Conservation (phyloP, 2,329 filamentous ascomycete species). For the Paraconiothyrium brasiliense region DNA sequence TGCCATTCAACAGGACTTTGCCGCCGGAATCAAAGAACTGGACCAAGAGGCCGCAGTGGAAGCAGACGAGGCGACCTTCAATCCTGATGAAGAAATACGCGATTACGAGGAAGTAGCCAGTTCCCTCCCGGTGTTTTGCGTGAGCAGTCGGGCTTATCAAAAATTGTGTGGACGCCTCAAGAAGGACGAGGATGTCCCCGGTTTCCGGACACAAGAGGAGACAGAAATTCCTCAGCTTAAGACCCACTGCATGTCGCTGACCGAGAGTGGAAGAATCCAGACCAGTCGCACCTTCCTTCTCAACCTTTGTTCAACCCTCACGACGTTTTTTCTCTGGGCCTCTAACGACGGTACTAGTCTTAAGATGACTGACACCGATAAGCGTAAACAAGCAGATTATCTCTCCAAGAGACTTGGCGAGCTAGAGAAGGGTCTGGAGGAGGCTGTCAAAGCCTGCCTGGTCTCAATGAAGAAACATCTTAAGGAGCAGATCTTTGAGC, state of each 20-base stretch:
- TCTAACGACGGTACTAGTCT: conserved; percentile 54
- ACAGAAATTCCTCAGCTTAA: conserved; percentile 69
- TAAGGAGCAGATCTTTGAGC: conserved; percentile 58
- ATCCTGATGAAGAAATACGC: conserved; percentile 63
- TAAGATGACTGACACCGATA: conserved; percentile 52
- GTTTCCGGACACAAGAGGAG: conserved; percentile 63
- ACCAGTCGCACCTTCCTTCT: conserved; percentile 62
- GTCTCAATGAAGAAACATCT: conserved; percentile 53
- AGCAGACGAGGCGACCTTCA: conserved; percentile 63
- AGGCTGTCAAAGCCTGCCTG: conserved; percentile 51
- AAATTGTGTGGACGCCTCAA: conserved; percentile 65
- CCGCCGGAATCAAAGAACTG: conserved; percentile 67
- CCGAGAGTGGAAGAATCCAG: conserved; percentile 58
- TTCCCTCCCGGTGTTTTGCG: conserved; percentile 70
- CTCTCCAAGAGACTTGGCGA: conserved; percentile 51
- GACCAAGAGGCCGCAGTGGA: conserved; percentile 65
- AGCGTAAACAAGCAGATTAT: conserved; percentile 52
- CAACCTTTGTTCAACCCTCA: conserved; percentile 60
- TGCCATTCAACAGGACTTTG: conserved; percentile 68
- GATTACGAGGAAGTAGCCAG: conserved; percentile 67
- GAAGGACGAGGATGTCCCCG: conserved; percentile 62
- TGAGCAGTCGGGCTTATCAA: conserved; percentile 70
- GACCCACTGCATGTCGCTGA: conserved; percentile 67
- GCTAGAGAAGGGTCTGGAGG: conserved; percentile 55
- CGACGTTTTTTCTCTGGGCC: conserved; percentile 63